Conservation (phyloP, 2,329 filamentous ascomycete genomes). For the Arthrobotrys iridis region DNA sequence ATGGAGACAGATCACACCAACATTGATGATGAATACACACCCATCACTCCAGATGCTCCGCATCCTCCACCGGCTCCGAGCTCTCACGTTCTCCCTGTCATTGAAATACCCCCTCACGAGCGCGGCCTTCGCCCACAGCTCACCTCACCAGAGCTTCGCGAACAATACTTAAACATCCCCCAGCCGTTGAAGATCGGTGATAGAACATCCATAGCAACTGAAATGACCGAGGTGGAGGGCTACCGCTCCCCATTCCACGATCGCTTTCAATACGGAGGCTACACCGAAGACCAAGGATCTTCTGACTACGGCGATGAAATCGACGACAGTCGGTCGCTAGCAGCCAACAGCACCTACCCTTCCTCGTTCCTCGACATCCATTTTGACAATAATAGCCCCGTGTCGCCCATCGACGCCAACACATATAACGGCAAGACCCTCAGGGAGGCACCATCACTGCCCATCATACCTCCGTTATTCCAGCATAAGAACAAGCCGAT, state of each 20-base stretch:
- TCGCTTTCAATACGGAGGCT: conserved; percentile 40
- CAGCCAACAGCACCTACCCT: conserved; percentile 45
- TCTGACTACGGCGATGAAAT: conserved; percentile 22
- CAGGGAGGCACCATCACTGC: conserved; percentile 36
- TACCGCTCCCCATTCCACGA: conserved; percentile 52
- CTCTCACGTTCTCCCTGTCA: conserved; percentile 10
- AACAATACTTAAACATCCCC: conserved; percentile 49
- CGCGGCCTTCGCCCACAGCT: conserved; percentile 23
- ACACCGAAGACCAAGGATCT: conserved; percentile 15
- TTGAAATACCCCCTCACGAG: conserved; percentile 35
- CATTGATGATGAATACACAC: conserved; percentile 48
- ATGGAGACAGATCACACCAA: conserved; percentile 34
- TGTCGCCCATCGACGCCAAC: conserved; percentile 23
- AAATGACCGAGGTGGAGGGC: conserved; percentile 51
- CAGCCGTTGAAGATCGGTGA: conserved; percentile 2
- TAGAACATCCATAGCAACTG: conserved; percentile 35
- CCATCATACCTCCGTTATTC: conserved; percentile 46
- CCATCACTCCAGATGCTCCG: conserved; percentile 32
- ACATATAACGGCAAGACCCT: conserved; percentile 9
- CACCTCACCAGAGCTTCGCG: conserved; percentile 31
- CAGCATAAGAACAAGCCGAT: conserved; percentile 41
- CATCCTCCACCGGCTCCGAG: conserved; percentile 16
- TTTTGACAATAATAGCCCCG: conserved; percentile 40
- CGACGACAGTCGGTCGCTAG: conserved; percentile 26
- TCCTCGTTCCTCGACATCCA: conserved; percentile 51